A percentile compares a stretch with the other conserved stretches of the same genome.
These are phyloP conservation scores for Pleurotus giganteus DNA, from an alignment of 768 basidiomycete genomes.

Conservation along the genomic window DNA sequence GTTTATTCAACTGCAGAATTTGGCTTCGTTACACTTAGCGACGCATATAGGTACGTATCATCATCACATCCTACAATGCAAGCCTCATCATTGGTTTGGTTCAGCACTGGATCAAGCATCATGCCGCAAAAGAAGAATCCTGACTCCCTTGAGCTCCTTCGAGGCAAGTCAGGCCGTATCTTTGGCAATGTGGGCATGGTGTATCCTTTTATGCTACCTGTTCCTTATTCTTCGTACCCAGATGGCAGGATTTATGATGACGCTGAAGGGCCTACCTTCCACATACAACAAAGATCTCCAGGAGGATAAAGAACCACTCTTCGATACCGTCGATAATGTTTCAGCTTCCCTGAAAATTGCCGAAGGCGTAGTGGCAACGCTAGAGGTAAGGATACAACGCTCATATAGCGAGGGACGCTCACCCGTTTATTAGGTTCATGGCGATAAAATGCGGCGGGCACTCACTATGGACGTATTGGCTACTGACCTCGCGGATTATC, in stretches of 20 bases:
- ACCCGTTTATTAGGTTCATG: conserved; percentile 66
- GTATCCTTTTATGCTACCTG: conserved; percentile 17
- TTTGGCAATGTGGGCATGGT: conserved; percentile 74
- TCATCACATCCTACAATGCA: background rate
- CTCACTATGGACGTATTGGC: conserved; percentile 98
- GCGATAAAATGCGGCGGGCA: conserved; percentile 84
- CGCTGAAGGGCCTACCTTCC: conserved; percentile 93
- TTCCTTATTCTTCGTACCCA: conserved; percentile 25
- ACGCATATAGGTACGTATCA: conserved; percentile 86
- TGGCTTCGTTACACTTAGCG: conserved; percentile 92
- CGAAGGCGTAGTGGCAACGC: conserved; percentile 90
- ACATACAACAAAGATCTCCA: conserved; percentile 99
- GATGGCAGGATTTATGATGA: conserved; percentile 99
- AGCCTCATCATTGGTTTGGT: background rate
- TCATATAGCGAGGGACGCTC: background rate
- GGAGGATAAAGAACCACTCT: conserved; percentile 97
- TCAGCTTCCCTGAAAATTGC: conserved; percentile 88
- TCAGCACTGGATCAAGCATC: conserved; percentile 95
- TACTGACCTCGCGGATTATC: conserved; percentile 98
- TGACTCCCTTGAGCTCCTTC: conserved; percentile 91
- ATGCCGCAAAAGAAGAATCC: conserved; percentile 99
- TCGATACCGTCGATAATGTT: conserved; percentile 89
- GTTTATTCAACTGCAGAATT: conserved; percentile 98
- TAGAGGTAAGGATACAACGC: conserved; percentile 59
- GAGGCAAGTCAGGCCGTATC: conserved; percentile 92